A percentile compares a stretch with the other conserved stretches of the same genome.
phyloP scores from a whole-genome alignment of 495 filamentous ascomycete genomes.

The Hyaloscypha hepaticicola region DNA sequence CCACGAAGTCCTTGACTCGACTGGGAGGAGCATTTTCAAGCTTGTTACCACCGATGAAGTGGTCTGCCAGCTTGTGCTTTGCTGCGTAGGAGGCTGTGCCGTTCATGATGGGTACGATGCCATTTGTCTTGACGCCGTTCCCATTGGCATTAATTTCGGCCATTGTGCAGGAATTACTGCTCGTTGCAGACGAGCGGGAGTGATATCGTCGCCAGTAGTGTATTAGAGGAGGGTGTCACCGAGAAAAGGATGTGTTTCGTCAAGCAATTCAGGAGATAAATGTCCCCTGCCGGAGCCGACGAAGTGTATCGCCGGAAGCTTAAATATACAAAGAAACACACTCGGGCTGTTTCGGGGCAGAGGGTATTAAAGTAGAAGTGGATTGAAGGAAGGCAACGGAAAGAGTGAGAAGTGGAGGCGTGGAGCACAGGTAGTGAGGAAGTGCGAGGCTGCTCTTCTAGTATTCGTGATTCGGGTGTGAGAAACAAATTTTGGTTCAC shows the following conservation, averaged over 20 bases:
- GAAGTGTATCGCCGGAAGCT: not conserved
- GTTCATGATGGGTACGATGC: constrained; percentile 46
- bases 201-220: constrained; percentile 24
- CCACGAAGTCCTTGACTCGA: constrained; percentile 92
- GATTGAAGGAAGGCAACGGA: constrained; percentile 18
- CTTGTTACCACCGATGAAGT: constrained; percentile 95
- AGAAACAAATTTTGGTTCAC: not conserved
- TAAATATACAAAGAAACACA: not conserved
- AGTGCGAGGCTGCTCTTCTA: not conserved
- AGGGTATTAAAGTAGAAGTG: constrained; percentile 8
- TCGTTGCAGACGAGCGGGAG: constrained; percentile 29
- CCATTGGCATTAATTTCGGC: constrained; percentile 58
- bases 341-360: not conserved
- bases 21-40: constrained; percentile 75
- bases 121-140: constrained; percentile 26
- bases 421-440: not conserved
- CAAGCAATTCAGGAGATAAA: not conserved
- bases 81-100: constrained; percentile 62
- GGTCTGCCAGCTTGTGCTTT: constrained; percentile 76
- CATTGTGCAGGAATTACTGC: constrained; percentile 20
- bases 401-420: constrained; percentile 30
- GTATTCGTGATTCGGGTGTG: not conserved
- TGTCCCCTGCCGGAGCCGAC: not conserved
- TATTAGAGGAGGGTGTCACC: constrained; percentile 1
- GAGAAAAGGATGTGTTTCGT: constrained; percentile 1